Conservation (phyloP, 495 filamentous ascomycete genomes). For the Sabuloglossum arenarium region DNA sequence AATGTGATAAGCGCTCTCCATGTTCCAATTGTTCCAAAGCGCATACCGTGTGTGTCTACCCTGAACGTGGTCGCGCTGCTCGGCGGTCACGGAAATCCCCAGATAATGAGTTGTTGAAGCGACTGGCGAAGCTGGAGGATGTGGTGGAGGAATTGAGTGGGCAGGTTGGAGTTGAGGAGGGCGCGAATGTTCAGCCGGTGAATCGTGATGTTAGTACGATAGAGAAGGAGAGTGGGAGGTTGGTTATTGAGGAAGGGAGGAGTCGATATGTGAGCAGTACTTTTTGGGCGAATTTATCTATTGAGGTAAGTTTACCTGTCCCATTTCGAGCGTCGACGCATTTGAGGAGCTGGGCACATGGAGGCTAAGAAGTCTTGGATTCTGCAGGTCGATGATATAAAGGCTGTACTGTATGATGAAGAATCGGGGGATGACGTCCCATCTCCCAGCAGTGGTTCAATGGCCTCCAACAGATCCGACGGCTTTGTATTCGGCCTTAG, state of each 20-base stretch:
- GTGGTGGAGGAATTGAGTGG: slow-evolving; percentile 41
- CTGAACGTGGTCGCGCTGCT: slow-evolving; percentile 61
- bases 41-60: slow-evolving; percentile 65
- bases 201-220: slow-evolving; percentile 18
- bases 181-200: background rate
- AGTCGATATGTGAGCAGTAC: slow-evolving; percentile 75
- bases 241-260: slow-evolving; percentile 59
- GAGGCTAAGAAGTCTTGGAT: background rate
- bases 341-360: background rate
- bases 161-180: slow-evolving; percentile 9
- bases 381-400: slow-evolving; percentile 20
- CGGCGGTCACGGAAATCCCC: slow-evolving; percentile 44
- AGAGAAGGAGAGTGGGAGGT: slow-evolving; percentile 51
- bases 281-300: slow-evolving; percentile 74
- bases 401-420: slow-evolving; percentile 17
- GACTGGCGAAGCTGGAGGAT: slow-evolving; percentile 58
- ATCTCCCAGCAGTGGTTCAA: slow-evolving; percentile 29
- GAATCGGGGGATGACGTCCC: slow-evolving; percentile 24
- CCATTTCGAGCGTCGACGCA: background rate
- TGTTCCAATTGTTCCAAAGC: slow-evolving; percentile 71
- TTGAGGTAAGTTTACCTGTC: slow-evolving; percentile 37
- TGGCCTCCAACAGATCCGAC: slow-evolving; percentile 12
- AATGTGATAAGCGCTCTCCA: slow-evolving; percentile 62
- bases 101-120: slow-evolving; percentile 54
- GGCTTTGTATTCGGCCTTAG: slow-evolving; percentile 22